Evolutionary conservation across 2,329 filamentous ascomycete species (phyloP).

Genomic region (Cercospora sp.): DNA sequence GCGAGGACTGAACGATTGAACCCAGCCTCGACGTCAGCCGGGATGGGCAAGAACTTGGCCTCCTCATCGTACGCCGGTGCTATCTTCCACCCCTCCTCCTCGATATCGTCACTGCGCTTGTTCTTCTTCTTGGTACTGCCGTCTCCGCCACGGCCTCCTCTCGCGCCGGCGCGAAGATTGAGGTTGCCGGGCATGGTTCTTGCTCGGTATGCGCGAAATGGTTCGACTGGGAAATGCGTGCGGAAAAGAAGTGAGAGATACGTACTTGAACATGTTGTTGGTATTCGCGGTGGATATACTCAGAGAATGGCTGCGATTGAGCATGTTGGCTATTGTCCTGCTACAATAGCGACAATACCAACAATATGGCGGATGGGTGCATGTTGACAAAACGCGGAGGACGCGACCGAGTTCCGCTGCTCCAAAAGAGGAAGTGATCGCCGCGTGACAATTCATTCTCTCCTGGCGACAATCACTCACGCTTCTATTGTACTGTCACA

Average conservation of each 20-base stretch:
- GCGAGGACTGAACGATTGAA: not conserved
- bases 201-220: not conserved
- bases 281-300: not conserved
- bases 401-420: not conserved
- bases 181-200: not conserved
- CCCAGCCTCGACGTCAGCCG: conserved; percentile 16
- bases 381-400: conserved; percentile 1
- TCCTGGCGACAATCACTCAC: not conserved
- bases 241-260: not conserved
- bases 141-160: not conserved
- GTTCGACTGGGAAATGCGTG: not conserved
- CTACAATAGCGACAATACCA: not conserved
- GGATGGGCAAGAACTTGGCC: conserved; percentile 17
- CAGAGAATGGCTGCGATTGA: conserved; percentile 1
- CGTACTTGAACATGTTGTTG: conserved; percentile 2
- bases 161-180: not conserved
- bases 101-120: conserved; percentile 4
- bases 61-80: not conserved
- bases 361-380: not conserved
- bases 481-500: not conserved
- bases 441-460: not conserved
- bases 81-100: not conserved
- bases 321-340: not conserved
- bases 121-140: conserved; percentile 1
- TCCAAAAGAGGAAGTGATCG: not conserved